A percentile compares a stretch with the other conserved stretches of the same genome.
These are phyloP conservation scores for Bombardia bombarda DNA, from an alignment of 495 filamentous ascomycete species.

Conservation along the genomic window DNA sequence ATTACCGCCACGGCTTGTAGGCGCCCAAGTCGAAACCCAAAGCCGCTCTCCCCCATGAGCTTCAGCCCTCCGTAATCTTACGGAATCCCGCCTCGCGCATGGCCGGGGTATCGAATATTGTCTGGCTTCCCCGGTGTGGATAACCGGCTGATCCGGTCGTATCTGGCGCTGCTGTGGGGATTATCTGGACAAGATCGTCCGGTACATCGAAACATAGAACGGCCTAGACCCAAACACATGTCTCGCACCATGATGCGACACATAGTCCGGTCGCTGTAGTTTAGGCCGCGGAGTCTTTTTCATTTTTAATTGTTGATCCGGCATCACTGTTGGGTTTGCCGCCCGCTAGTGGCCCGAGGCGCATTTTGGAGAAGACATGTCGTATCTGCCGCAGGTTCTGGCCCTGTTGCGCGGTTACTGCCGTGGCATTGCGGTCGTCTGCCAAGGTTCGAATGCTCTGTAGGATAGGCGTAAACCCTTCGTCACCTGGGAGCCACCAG, in stretches of 20 bases:
- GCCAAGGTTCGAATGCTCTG: constrained; percentile 70
- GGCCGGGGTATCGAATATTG: not conserved
- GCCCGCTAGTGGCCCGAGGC: constrained; percentile 13
- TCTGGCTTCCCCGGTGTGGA: not conserved
- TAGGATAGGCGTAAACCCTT: constrained; percentile 61
- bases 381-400: constrained; percentile 70
- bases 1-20: not conserved
- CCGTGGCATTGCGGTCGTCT: constrained; percentile 57
- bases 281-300: constrained; percentile 7
- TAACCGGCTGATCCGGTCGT: not conserved
- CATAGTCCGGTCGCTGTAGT: not conserved
- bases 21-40: constrained; percentile 2
- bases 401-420: constrained; percentile 52
- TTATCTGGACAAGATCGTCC: too few relatives aligned
- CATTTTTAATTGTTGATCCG: not conserved
- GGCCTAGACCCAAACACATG: too few relatives aligned
- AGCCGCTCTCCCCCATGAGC: constrained; percentile 1
- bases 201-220: too few relatives aligned
- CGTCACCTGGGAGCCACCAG: constrained; percentile 85
- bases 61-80: constrained; percentile 7
- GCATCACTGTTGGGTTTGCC: constrained; percentile 3
- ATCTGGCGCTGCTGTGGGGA: too few relatives aligned
- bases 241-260: not conserved
- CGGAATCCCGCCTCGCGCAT: constrained; percentile 1
- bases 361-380: constrained; percentile 53